These are phyloP conservation scores for Begonia fuchsioides DNA, from an alignment of 306 rosid genomes.

Conservation along the genomic window DNA sequence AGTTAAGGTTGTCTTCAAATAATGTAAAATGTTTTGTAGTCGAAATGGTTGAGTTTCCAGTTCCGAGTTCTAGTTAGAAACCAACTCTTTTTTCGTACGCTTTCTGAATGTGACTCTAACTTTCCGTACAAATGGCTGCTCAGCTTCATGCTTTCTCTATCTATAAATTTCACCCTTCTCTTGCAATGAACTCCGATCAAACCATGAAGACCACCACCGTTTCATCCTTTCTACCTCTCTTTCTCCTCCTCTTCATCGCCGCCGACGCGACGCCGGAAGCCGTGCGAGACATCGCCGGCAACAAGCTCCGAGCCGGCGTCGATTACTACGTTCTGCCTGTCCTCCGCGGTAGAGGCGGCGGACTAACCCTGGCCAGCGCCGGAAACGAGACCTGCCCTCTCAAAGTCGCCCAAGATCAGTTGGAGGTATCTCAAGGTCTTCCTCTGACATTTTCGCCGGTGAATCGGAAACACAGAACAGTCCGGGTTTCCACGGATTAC, in stretches of 20 bases:
- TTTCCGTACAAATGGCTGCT: too few relatives aligned
- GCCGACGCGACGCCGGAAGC: constrained; percentile 23
- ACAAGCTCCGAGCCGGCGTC: constrained; percentile 13
- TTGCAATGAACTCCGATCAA: too few relatives aligned
- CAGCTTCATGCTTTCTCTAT: too few relatives aligned
- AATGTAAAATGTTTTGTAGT: too few relatives aligned
- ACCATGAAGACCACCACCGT: too few relatives aligned
- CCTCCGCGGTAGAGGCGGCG: constrained; percentile 29
- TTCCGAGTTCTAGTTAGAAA: too few relatives aligned
- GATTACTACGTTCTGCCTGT: constrained; percentile 34
- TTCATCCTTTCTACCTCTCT: constrained; percentile 5
- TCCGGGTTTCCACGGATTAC: constrained; percentile 32
- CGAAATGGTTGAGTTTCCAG: too few relatives aligned
- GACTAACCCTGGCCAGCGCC: constrained; percentile 26
- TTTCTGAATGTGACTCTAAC: too few relatives aligned
- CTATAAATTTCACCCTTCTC: too few relatives aligned
- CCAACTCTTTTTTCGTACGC: too few relatives aligned
- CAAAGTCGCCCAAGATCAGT: constrained; percentile 24
- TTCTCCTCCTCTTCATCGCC: constrained; percentile 1
- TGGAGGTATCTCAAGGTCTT: constrained; percentile 20
- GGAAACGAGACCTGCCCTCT: constrained; percentile 23
- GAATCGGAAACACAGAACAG: constrained; percentile 25
- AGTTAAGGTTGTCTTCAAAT: too few relatives aligned
- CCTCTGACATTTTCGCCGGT: constrained; percentile 20
- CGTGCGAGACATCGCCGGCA: constrained; percentile 26